These are phyloP conservation scores for Euphorbia peplus DNA, from an alignment of 345 rosid genomes.

Conservation along the genomic window DNA sequence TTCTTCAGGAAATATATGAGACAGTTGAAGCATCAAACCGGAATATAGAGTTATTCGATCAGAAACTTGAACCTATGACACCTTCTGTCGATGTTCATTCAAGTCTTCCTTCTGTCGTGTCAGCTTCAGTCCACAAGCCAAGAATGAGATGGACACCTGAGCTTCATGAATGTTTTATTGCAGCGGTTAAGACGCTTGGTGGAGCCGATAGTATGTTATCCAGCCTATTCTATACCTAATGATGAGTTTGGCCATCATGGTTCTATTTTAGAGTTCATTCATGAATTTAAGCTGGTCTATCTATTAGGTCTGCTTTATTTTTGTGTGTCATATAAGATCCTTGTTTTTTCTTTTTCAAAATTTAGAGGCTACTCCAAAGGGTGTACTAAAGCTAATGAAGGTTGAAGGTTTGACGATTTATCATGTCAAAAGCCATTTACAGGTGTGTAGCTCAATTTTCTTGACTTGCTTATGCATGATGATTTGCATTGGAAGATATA, in stretches of 20 bases:
- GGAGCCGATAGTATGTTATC: conserved; percentile 86
- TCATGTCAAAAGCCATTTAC: conserved; percentile 94
- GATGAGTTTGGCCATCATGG: too few relatives aligned
- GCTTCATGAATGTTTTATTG: conserved; percentile 69
- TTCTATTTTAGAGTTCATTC: background rate
- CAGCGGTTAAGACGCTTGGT: conserved; percentile 71
- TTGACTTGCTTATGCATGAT: background rate
- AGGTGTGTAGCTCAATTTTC: conserved; percentile 44
- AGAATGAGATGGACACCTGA: conserved; percentile 98
- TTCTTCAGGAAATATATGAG: conserved; percentile 66
- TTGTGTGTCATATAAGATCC: background rate
- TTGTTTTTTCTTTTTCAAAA: conserved; percentile 18
- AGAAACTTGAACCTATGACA: conserved; percentile 28
- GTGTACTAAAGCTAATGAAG: conserved; percentile 84
- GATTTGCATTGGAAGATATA: background rate
- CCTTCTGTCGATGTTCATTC: conserved; percentile 41
- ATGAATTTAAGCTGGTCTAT: too few relatives aligned
- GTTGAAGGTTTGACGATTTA: conserved; percentile 85
- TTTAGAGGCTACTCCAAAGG: conserved; percentile 94
- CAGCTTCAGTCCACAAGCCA: conserved; percentile 53
- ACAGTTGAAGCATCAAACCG: conserved; percentile 38
- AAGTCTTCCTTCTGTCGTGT: conserved; percentile 42
- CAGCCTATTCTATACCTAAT: conserved; percentile 3
- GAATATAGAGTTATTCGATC: conserved; percentile 29
- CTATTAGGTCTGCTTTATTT: background rate